A percentile compares a stretch with the other conserved stretches of the same genome.
Conservation (phyloP, 2,329 filamentous ascomycete species). For the Fusarium robinianum region DNA sequence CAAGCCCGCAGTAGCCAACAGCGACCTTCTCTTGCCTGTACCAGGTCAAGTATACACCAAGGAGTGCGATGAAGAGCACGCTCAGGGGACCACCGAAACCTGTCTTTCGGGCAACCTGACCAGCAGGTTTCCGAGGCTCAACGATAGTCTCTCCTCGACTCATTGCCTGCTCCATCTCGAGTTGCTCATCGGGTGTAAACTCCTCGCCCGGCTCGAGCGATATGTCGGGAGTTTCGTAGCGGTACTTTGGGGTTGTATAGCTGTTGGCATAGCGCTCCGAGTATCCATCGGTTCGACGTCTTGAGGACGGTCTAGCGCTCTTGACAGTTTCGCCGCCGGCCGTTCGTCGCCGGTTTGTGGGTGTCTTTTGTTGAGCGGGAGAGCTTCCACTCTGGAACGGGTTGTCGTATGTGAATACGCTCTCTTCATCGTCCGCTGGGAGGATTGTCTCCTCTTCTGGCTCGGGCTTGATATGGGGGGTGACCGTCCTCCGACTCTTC, state of each 20-base stretch:
- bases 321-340: conserved; percentile 48
- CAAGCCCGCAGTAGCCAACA: conserved; percentile 92
- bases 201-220: conserved; percentile 77
- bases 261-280: conserved; percentile 39
- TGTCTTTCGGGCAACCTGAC: conserved; percentile 44
- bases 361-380: conserved; percentile 57
- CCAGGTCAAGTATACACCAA: conserved; percentile 76
- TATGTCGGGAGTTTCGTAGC: conserved; percentile 42
- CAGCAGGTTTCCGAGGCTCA: conserved; percentile 49
- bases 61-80: conserved; percentile 70
- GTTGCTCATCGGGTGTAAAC: conserved; percentile 88
- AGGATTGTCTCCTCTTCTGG: conserved; percentile 44
- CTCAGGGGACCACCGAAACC: conserved; percentile 68
- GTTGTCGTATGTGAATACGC: conserved; percentile 85
- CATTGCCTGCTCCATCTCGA: conserved; percentile 74
- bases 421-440: conserved; percentile 51
- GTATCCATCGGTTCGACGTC: conserved; percentile 49
- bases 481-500: conserved; percentile 56
- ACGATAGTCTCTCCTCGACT: conserved; percentile 55
- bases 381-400: conserved; percentile 87
- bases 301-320: conserved; percentile 48
- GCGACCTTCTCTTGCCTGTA: conserved; percentile 96
- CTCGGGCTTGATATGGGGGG: conserved; percentile 60
- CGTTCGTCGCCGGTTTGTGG: conserved; percentile 56
- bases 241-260: conserved; percentile 39